Conservation (phyloP, 2,329 filamentous ascomycete genomes). For the Colletotrichum coccodes region DNA sequence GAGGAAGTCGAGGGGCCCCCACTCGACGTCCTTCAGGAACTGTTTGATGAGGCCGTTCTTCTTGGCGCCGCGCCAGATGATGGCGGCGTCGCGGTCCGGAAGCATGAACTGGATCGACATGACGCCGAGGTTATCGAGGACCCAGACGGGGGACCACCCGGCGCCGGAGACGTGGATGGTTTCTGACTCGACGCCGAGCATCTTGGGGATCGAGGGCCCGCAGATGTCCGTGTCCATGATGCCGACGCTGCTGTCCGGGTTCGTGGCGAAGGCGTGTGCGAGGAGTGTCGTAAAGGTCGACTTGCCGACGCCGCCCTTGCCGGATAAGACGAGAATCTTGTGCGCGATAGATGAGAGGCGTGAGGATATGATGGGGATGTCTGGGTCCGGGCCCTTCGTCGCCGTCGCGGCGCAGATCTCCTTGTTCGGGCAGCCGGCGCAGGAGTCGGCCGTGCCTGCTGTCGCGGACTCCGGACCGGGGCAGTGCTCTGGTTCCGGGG, state of each 20-base stretch:
- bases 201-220: constrained; percentile 95
- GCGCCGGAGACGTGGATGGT: constrained; percentile 90
- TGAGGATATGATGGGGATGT: constrained; percentile 87
- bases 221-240: constrained; percentile 99
- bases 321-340: constrained; percentile 92
- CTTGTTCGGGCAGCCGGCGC: constrained; percentile 96
- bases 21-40: constrained; percentile 97
- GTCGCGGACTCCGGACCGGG: constrained; percentile 86
- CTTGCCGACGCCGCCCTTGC: constrained; percentile 97
- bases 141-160: constrained; percentile 97
- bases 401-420: constrained; percentile 87
- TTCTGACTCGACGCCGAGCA: constrained; percentile 97
- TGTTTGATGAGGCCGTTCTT: constrained; percentile 99
- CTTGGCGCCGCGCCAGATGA: constrained; percentile 98
- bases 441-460: constrained; percentile 80
- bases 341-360: constrained; percentile 85
- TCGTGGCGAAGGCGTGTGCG: constrained; percentile 87
- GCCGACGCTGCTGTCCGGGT: constrained; percentile 82
- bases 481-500: constrained; percentile 96
- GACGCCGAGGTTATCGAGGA: constrained; percentile 90
- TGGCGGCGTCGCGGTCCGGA: constrained; percentile 89
- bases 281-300: constrained; percentile 92
- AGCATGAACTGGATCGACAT: constrained; percentile 99
- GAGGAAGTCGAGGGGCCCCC: constrained; percentile 93
- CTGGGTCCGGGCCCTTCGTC: constrained; percentile 94